Evolutionary conservation across 139 green algal species (phyloP), one percentile per base, ranked within the genome.

Genomic region (Coccomyxa sp.): DNA sequence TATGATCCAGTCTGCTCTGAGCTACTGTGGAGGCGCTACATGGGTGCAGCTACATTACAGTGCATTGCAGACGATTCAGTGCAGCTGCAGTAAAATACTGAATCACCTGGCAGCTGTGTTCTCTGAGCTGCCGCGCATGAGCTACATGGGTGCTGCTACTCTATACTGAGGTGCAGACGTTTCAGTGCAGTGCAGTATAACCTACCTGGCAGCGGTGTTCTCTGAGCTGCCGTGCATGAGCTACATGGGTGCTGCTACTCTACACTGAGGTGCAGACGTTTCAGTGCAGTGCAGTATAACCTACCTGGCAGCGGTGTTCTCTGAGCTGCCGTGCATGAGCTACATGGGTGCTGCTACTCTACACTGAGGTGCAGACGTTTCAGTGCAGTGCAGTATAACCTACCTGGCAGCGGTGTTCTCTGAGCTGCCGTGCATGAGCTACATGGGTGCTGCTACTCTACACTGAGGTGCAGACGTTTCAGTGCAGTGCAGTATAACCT

Each of bases 111-210:
- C 50, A 64, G 50, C 50, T 64, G 14, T 18, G 18, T 64, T 18
- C 50, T 64, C 50, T 18, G 14, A 18, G 50, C 14, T 29, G 50
- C 14, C 14, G 50, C 18, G 14, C 50, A 64, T 64, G n/a, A n/a
- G n/a, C 18, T 27, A 27, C 58, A 87, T 81, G 68, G 81, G 41
- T 7, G 39, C 39, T 8, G 50, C 44, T 12, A 37, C 14, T 18
- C 14, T 29, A 18, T 18, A 18, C 50, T 14, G 50, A 14, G 50
- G 18, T 18, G 14, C 50, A 18, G 50, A 18, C 50, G 14, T 64
- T 64, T 14, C 50, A 64, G 14, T 64, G 50, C 50, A 64, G 50
- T 14, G 50, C 50, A 29, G 50, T 18, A 14, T 64, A 14, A 18
- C 50, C 14, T 64, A 18, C 18, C 14, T 64, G 50, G 50, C 50